Evolutionary conservation across 306 rosid species (phyloP), one percentile per base, ranked within the genome.

Genomic region (Acacia acuminata): DNA sequence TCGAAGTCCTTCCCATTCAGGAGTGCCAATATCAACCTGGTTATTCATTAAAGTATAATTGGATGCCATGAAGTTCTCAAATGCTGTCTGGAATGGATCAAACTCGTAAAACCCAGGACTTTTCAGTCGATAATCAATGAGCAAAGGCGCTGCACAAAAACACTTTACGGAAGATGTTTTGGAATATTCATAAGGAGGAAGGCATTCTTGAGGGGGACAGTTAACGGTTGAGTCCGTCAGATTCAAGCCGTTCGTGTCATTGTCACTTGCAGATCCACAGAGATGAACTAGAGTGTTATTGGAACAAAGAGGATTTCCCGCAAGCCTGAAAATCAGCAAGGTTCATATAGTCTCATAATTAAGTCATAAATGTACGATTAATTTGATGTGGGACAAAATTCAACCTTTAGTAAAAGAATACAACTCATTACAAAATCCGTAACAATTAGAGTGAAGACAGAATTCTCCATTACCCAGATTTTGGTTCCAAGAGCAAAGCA

Each of bases 71-170:
- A 89, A 89, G 17, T 20, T 0, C 79, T 86, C 77, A 83, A 91
- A 96, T 3, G 2, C 22, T 32, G 10, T 10, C 83, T 22, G 55
- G 82, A 74, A 96, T 45, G 98, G 91, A 64, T 0, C 61, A 79
- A 96, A 92, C 77, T 89, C 87, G 19, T 83, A 75, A 88, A 94
- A 94, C 68, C 92, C 97, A 3, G 99, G 99, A 91, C 99, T 94
- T 87, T 96, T 96, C 80, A 96, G 68, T 74, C 97, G 98, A 82
- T 94, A 94, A 40, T 16, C 85, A 75, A 94, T 78, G 24, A 74
- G 51, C 27, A 96, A 89, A 40, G 99, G 99, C 50, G 43, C 87
- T 36, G 90, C 93, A 83, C 99, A 96, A 77, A 85, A 71, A 83
- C 98, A 96, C 36, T n/a, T 1, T 20, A 19, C 82, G 1, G 88